Evolutionary conservation across 306 rosid genomes (phyloP), one percentile per base, ranked within the genome.

Genomic region (Vicia villosa): DNA sequence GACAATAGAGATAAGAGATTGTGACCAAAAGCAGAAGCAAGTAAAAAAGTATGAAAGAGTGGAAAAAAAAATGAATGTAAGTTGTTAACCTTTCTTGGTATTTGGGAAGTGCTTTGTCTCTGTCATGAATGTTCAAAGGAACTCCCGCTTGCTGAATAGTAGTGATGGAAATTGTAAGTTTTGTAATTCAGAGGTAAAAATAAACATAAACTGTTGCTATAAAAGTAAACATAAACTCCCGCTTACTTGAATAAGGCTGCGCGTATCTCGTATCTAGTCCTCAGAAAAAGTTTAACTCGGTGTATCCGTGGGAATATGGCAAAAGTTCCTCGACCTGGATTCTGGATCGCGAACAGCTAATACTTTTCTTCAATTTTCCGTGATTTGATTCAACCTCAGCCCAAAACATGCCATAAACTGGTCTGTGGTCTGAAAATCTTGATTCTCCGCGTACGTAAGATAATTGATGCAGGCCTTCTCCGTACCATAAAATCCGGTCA

Each of bases 361-460:
- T 83, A 77, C 90, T 95, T 86, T 89, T 95, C 91, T 85, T 95
- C 76, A 95, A 74, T 66, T 84, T 86, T 66, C 82, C 91, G 46
- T 89, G 92, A 76, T 73, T 87, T 9, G 96, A 87, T 76, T 87
- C 96, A 60, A 95, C 99, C 86, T 95, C 99, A 2, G 97, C 97
- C 87, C 95, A 95, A 81, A 95, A 95, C 49, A 95, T 60, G 63
- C 92, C 97, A 50, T 86, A 95, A 57, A 95, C 99, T 0, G 97
- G 99, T 72, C 92, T 89, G 67, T 95, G 99, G 79, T 95, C 99
- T 24, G 99, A 95, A 68, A 95, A 95, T 20, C 95, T 84, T 6
- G 99, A 95, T 75, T 91, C 97, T 20, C 99, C 97, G 0, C 99
- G 99, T 37, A 89, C 99, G 11, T 95, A 95, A 11, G 99, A 89